Conservation (phyloP, 805 yeast species). For the Candida glaebosa region DNA sequence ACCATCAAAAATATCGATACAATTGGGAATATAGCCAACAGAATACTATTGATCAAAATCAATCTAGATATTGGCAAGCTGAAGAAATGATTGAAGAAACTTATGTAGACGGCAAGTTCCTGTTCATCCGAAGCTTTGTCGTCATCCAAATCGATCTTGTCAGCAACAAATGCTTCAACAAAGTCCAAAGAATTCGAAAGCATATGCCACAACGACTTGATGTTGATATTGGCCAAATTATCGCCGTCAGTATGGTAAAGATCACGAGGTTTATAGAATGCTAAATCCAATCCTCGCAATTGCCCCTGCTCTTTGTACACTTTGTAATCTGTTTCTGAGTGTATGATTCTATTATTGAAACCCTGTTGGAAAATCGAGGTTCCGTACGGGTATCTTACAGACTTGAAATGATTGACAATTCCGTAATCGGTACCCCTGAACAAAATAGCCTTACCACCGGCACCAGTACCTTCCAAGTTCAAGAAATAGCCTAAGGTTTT, state of each 20-base stretch:
- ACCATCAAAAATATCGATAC: slow-evolving; percentile 44
- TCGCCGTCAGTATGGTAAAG: slow-evolving; percentile 80
- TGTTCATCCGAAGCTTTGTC: slow-evolving; percentile 8
- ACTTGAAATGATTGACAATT: slow-evolving; percentile 53
- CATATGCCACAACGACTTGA: slow-evolving; percentile 83
- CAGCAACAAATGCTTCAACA: slow-evolving; percentile 36
- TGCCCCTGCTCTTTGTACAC: slow-evolving; percentile 62
- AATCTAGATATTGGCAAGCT: slow-evolving; percentile 51
- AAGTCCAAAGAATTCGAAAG: slow-evolving; percentile 65
- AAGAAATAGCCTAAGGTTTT: slow-evolving; percentile 58
- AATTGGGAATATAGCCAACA: slow-evolving; percentile 56
- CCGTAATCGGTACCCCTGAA: slow-evolving; percentile 83
- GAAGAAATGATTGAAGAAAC: slow-evolving; percentile 57
- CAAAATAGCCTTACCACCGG: slow-evolving; percentile 79
- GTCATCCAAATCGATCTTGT: slow-evolving; percentile 27
- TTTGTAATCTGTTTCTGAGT: slow-evolving; percentile 82
- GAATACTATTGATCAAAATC: slow-evolving; percentile 48
- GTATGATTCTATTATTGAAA: slow-evolving; percentile 65
- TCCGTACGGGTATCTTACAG: slow-evolving; percentile 69
- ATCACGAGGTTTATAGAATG: slow-evolving; percentile 82
- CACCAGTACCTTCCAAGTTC: slow-evolving; percentile 90
- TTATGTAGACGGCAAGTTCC: slow-evolving; percentile 58
- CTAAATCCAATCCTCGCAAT: slow-evolving; percentile 82
- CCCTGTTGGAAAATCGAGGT: slow-evolving; percentile 82
- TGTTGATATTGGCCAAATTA: slow-evolving; percentile 58